phyloP scores from a whole-genome alignment of 108 stramenopile genomes.

The Nitzschia putrida region DNA sequence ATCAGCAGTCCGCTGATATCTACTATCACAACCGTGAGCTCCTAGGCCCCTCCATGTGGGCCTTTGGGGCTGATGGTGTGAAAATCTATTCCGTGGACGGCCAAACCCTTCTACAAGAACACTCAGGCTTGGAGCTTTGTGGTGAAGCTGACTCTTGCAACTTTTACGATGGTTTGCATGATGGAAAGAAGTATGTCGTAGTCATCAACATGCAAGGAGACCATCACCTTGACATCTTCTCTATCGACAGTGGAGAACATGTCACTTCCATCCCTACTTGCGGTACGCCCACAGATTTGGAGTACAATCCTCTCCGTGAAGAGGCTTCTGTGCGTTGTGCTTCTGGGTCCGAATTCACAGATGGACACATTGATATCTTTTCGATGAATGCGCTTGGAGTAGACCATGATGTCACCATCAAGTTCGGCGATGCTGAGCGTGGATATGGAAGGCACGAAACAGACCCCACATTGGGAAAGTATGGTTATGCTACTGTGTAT shows the following conservation, averaged over 20 bases:
- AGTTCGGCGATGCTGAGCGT: conserved; percentile 2
- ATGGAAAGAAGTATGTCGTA: conserved; percentile 35
- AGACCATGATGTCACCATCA: conserved; percentile 1
- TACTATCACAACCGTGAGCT: background rate
- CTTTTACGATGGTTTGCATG: conserved; percentile 25
- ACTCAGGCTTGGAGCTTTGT: background rate
- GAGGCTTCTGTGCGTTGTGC: conserved; percentile 37
- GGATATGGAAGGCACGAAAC: conserved; percentile 16
- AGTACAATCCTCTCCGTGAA: conserved; percentile 37
- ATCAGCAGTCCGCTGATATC: background rate
- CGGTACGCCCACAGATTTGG: conserved; percentile 16
- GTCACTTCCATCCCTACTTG: conserved; percentile 30
- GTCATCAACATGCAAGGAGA: background rate
- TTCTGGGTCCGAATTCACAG: background rate
- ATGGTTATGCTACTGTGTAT: conserved; percentile 15
- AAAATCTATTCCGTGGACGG: conserved; percentile 14
- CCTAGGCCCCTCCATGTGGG: conserved; percentile 21
- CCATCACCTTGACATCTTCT: conserved; percentile 27
- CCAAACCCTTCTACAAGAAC: background rate
- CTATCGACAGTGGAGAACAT: conserved; percentile 20
- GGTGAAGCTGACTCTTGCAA: background rate
- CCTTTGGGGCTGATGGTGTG: conserved; percentile 12
- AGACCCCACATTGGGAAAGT: conserved; percentile 23
- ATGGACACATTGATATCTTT: conserved; percentile 24
- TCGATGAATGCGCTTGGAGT: conserved; percentile 8